Conservation (phyloP, 192 early-diverging fungal genomes). For the Gigaspora rosea region DNA sequence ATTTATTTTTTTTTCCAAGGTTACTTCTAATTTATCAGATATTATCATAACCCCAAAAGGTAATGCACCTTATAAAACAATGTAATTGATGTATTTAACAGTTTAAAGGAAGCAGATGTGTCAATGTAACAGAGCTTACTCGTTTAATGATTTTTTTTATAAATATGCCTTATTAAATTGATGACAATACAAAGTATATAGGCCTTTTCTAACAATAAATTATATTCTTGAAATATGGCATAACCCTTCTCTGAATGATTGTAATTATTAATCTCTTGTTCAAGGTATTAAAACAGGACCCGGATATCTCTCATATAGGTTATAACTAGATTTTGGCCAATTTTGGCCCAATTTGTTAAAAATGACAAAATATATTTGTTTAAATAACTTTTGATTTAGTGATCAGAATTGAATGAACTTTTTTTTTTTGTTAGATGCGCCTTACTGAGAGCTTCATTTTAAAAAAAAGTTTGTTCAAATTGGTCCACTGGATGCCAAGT, state of each 20-base stretch:
- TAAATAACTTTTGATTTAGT: too few species aligned
- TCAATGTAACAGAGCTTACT: neutral
- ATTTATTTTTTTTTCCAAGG: constrained; percentile 1
- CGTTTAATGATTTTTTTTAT: neutral
- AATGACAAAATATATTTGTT: too few species aligned
- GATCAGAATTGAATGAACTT: too few species aligned
- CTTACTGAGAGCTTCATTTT: too few species aligned
- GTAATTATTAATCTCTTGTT: neutral
- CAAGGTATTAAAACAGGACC: neutral
- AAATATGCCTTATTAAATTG: neutral
- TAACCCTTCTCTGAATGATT: neutral
- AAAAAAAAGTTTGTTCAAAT: too few species aligned
- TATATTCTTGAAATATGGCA: neutral
- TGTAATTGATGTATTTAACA: neutral
- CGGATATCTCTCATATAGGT: too few species aligned
- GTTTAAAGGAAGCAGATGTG: neutral
- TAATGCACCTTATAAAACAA: neutral
- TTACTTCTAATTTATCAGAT: constrained; percentile 4
- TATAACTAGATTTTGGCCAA: too few species aligned
- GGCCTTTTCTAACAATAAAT: neutral
- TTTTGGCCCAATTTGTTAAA: too few species aligned
- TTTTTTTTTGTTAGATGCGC: too few species aligned
- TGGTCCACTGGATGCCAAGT: too few species aligned
- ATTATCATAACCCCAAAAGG: neutral
- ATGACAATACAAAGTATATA: constrained; percentile 1